phyloP scores from a whole-genome alignment of 2,329 filamentous ascomycete species.

The Ophiocordyceps camponoti-leonardi region DNA sequence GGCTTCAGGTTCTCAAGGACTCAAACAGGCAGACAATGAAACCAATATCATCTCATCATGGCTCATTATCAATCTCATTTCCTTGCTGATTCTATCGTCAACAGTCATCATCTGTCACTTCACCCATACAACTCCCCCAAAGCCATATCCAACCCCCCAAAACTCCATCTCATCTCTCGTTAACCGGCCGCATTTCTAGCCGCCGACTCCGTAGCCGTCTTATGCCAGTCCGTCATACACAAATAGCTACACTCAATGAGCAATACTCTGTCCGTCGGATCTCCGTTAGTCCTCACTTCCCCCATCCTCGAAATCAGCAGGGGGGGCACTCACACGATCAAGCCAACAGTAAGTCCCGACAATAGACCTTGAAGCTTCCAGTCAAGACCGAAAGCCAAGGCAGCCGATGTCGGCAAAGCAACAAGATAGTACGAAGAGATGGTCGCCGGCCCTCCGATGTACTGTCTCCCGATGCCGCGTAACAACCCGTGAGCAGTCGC shows the following conservation, averaged over 20 bases:
- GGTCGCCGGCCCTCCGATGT: slow-evolving; percentile 74
- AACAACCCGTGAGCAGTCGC: slow-evolving; percentile 68
- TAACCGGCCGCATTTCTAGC: slow-evolving; percentile 17
- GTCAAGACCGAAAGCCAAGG: slow-evolving; percentile 52
- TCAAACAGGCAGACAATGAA: no score
- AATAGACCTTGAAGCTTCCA: slow-evolving; percentile 70
- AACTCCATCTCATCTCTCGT: background rate
- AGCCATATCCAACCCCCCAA: no score
- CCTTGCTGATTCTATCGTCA: no score
- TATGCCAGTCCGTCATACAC: slow-evolving; percentile 26
- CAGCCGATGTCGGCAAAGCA: slow-evolving; percentile 66
- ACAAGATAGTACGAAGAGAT: slow-evolving; percentile 74
- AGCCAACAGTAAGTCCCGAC: slow-evolving; percentile 58
- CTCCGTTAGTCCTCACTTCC: background rate
- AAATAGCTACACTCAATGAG: slow-evolving; percentile 28
- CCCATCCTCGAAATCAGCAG: background rate
- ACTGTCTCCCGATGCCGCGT: slow-evolving; percentile 67
- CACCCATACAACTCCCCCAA: no score
- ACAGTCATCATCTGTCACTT: no score
- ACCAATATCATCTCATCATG: no score
- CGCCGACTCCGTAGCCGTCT: slow-evolving; percentile 27
- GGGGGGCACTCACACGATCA: slow-evolving; percentile 33
- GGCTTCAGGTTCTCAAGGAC: no score
- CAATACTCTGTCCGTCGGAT: slow-evolving; percentile 5
- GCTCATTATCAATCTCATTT: no score